These are phyloP conservation scores for Thielaviopsis punctulata DNA, from an alignment of 2,329 filamentous ascomycete species.

Conservation along the genomic window DNA sequence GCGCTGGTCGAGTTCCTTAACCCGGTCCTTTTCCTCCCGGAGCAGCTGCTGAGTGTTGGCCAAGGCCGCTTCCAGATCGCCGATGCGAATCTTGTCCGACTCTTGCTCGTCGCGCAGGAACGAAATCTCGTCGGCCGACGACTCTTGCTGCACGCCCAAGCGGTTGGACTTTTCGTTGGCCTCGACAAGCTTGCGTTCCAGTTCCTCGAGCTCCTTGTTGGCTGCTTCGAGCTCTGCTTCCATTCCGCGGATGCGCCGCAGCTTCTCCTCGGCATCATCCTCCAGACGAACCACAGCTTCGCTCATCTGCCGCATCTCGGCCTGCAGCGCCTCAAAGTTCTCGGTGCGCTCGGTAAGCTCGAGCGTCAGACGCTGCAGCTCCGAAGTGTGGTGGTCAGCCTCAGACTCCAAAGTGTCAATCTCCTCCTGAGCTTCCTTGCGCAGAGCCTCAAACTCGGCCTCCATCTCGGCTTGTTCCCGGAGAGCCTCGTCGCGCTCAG, in stretches of 20 bases:
- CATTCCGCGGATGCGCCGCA: constrained; percentile 62
- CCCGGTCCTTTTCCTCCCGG: constrained; percentile 69
- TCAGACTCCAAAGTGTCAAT: constrained; percentile 53
- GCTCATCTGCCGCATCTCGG: constrained; percentile 83
- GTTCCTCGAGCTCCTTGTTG: constrained; percentile 69
- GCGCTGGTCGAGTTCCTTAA: constrained; percentile 54
- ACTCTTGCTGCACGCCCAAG: constrained; percentile 80
- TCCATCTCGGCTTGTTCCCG: constrained; percentile 44
- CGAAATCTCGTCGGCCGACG: constrained; percentile 77
- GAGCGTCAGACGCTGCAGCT: constrained; percentile 50
- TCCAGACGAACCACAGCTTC: constrained; percentile 75
- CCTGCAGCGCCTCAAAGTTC: constrained; percentile 79
- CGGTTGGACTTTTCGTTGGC: constrained; percentile 76
- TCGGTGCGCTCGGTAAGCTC: constrained; percentile 65
- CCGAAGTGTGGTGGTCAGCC: constrained; percentile 52
- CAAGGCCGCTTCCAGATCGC: constrained; percentile 72
- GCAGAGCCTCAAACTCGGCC: constrained; percentile 41
- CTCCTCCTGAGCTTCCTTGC: constrained; percentile 47
- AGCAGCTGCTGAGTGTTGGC: constrained; percentile 62
- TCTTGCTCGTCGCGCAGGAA: constrained; percentile 96
- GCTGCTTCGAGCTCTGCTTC: constrained; percentile 70
- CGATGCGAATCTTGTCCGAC: constrained; percentile 92
- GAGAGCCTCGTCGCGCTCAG: constrained; percentile 73
- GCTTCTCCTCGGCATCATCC: constrained; percentile 69
- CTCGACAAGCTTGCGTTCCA: constrained; percentile 72